These are phyloP conservation scores for Fomitopsis pulvina DNA, from an alignment of 768 basidiomycete genomes.

Conservation along the genomic window DNA sequence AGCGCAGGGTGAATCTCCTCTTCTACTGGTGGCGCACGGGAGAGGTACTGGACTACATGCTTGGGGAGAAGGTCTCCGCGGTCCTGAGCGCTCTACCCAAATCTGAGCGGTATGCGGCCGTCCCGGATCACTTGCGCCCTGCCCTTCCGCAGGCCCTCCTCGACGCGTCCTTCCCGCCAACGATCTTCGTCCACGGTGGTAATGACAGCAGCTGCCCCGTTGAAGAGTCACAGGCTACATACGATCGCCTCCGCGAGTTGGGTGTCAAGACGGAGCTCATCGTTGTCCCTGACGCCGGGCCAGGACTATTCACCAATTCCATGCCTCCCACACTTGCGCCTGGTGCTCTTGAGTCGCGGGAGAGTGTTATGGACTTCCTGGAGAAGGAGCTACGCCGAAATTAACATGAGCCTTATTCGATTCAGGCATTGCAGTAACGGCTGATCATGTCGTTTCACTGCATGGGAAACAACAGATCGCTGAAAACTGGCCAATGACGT, in stretches of 20 bases:
- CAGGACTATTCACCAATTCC: too few species aligned
- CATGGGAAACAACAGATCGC: too few species aligned
- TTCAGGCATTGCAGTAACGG: too few species aligned
- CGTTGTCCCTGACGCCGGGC: too few species aligned
- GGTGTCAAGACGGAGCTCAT: background rate
- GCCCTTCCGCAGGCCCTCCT: background rate
- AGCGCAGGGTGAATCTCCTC: background rate
- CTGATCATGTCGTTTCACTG: too few species aligned
- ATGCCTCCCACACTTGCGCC: too few species aligned
- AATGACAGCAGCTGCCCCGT: background rate
- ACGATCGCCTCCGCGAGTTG: background rate
- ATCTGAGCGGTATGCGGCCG: background rate
- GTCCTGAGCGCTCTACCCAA: background rate
- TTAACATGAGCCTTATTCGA: too few species aligned
- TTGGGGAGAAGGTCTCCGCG: background rate
- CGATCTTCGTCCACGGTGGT: background rate
- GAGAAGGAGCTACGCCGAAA: too few species aligned
- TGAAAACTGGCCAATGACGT: too few species aligned
- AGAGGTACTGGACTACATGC: background rate
- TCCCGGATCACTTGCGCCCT: background rate
- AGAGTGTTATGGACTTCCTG: too few species aligned
- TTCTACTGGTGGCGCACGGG: background rate
- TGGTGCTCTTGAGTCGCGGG: too few species aligned
- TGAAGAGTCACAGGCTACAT: background rate
- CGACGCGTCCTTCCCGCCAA: background rate